A percentile compares a stretch with the other conserved stretches of the same genome.
Evolutionary conservation across 2,329 filamentous ascomycete species (phyloP).

Genomic region (Aspergillus amoenus): DNA sequence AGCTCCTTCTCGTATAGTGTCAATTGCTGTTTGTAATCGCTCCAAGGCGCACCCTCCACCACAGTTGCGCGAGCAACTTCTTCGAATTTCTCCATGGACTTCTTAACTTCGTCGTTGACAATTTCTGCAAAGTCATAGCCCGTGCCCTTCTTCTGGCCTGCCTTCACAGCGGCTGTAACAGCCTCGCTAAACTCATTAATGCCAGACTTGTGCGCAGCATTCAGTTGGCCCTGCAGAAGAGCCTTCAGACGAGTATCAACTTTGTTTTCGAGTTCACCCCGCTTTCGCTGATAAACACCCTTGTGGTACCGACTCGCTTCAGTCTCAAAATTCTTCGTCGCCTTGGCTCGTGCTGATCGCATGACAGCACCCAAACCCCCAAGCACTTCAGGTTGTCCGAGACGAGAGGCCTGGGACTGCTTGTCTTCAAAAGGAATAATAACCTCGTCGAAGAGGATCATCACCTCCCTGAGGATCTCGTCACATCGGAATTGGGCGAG

Average conservation of each 20-base stretch:
- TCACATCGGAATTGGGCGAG: slow-evolving; percentile 97
- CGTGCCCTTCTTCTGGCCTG: slow-evolving; percentile 86
- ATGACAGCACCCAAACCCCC: slow-evolving; percentile 73
- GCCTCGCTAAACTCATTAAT: slow-evolving; percentile 82
- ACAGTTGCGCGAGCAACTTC: slow-evolving; percentile 70
- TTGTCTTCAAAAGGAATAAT: slow-evolving; percentile 82
- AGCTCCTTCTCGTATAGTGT: slow-evolving; percentile 84
- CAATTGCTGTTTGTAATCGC: slow-evolving; percentile 78
- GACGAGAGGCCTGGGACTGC: slow-evolving; percentile 70
- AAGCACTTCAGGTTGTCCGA: slow-evolving; percentile 73
- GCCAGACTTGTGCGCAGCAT: slow-evolving; percentile 84
- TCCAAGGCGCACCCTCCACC: slow-evolving; percentile 83
- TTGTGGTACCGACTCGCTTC: slow-evolving; percentile 97
- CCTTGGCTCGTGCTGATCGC: slow-evolving; percentile 67
- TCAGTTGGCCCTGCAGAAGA: slow-evolving; percentile 84
- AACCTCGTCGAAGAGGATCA: slow-evolving; percentile 77
- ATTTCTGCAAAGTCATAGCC: slow-evolving; percentile 95
- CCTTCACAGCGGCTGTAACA: slow-evolving; percentile 82
- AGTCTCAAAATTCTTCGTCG: slow-evolving; percentile 79
- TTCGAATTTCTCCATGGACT: slow-evolving; percentile 72
- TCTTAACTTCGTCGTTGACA: slow-evolving; percentile 77
- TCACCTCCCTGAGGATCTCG: slow-evolving; percentile 88
- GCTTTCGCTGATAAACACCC: slow-evolving; percentile 85
- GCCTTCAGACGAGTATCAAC: slow-evolving; percentile 85
- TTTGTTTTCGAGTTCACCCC: slow-evolving; percentile 78